Conservation (phyloP, 2,329 filamentous ascomycete species). For the Ophiosphaerella narmari region DNA sequence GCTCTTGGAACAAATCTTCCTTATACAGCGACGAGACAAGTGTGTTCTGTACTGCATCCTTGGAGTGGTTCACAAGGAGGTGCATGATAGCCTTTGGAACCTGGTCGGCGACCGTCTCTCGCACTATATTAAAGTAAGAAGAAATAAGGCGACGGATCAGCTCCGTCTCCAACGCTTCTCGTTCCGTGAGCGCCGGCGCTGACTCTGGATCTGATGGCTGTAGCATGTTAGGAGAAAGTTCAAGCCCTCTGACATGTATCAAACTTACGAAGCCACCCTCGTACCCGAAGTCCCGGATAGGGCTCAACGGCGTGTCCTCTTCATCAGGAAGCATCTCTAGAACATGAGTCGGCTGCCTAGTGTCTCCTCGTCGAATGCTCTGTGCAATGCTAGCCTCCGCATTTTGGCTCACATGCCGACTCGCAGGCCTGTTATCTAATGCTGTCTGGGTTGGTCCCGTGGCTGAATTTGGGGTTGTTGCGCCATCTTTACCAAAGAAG, state of each 20-base stretch:
- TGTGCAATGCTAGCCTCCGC: slow-evolving; percentile 82
- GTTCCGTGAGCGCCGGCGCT: slow-evolving; percentile 89
- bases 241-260: neutral
- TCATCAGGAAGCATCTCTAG: slow-evolving; percentile 49
- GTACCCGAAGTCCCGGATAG: slow-evolving; percentile 42
- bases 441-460: slow-evolving; percentile 48
- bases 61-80: slow-evolving; percentile 95
- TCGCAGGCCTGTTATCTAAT: slow-evolving; percentile 46
- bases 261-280: slow-evolving; percentile 65
- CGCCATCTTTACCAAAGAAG: slow-evolving; percentile 95
- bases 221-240: slow-evolving; percentile 21
- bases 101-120: slow-evolving; percentile 97
- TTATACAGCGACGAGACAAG: slow-evolving; percentile 95
- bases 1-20: slow-evolving; percentile 85
- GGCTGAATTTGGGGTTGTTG: slow-evolving; percentile 51
- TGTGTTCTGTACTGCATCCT: slow-evolving; percentile 96
- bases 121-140: slow-evolving; percentile 98
- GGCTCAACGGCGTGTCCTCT: slow-evolving; percentile 45
- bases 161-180: slow-evolving; percentile 96
- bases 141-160: slow-evolving; percentile 95
- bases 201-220: slow-evolving; percentile 54
- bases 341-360: slow-evolving; percentile 55
- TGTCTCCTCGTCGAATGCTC: slow-evolving; percentile 75
- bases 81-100: slow-evolving; percentile 99
- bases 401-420: slow-evolving; percentile 76